A percentile compares a stretch with the other conserved stretches of the same genome.
These are phyloP conservation scores for Chalciporus sp. DNA, from an alignment of 1,284 basidiomycete species.

Conservation along the genomic window DNA sequence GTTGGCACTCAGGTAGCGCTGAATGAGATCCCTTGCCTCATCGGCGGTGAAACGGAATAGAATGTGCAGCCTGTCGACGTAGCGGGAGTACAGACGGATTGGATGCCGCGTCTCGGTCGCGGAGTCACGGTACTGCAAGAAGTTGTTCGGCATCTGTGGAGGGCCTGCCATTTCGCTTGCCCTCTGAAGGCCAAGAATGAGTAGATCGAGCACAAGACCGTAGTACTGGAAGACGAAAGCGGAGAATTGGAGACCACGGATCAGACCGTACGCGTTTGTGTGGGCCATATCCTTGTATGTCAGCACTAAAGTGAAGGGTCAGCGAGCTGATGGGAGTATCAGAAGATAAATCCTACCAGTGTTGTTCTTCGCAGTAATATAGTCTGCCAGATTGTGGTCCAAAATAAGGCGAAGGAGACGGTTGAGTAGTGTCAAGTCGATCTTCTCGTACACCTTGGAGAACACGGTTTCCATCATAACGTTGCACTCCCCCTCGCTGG, in stretches of 20 bases:
- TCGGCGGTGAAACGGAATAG: slow-evolving; percentile 99
- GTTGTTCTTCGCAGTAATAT: slow-evolving; percentile 98
- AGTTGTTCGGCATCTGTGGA: slow-evolving; percentile 93
- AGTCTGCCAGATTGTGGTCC: slow-evolving; percentile 97
- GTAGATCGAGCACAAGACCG: slow-evolving; percentile 86
- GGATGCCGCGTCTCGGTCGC: slow-evolving; percentile 93
- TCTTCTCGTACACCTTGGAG: slow-evolving; percentile 97
- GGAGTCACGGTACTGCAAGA: slow-evolving; percentile 93
- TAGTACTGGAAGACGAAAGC: slow-evolving; percentile 98
- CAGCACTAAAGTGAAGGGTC: slow-evolving; percentile 49
- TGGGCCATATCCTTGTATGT: slow-evolving; percentile 97
- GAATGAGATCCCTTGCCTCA: slow-evolving; percentile 96
- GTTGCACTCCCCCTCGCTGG: slow-evolving; percentile 92
- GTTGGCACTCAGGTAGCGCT: slow-evolving; percentile 95
- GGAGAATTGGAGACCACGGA: slow-evolving; percentile 94
- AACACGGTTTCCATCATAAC: slow-evolving; percentile 98
- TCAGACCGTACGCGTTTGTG: slow-evolving; percentile 90
- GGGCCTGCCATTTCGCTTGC: slow-evolving; percentile 98
- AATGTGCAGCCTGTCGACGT: slow-evolving; percentile 91
- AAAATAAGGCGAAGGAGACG: slow-evolving; percentile 91
- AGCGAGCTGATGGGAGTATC: neutral
- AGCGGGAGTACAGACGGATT: slow-evolving; percentile 93
- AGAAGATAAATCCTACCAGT: slow-evolving; percentile 49
- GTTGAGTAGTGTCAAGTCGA: slow-evolving; percentile 93
- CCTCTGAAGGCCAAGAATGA: slow-evolving; percentile 91